phyloP scores from a whole-genome alignment of 192 early-diverging fungal species.

The Entophlyctis luteolus region DNA sequence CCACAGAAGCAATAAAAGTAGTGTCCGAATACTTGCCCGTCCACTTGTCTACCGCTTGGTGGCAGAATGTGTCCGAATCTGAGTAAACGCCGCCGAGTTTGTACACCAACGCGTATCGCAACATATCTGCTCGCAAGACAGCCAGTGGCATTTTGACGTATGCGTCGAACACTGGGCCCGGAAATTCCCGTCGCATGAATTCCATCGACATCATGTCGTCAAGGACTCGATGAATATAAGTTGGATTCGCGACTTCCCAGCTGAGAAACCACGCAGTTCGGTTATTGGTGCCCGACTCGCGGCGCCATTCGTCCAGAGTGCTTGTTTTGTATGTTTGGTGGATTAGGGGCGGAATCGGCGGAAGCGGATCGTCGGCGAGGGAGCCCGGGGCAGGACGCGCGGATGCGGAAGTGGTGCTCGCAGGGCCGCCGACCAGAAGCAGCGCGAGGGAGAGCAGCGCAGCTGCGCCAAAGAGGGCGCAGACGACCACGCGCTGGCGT shows the following conservation, averaged over 20 bases:
- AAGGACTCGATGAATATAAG: not conserved
- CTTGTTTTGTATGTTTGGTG: slow-evolving; percentile 21
- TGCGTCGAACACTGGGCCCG: not conserved
- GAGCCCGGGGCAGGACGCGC: no score
- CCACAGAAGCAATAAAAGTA: slow-evolving; percentile 14
- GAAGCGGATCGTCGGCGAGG: no score
- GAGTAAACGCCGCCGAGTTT: slow-evolving; percentile 16
- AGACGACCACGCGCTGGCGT: no score
- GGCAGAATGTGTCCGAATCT: slow-evolving; percentile 22
- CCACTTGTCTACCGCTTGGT: slow-evolving; percentile 8
- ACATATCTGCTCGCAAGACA: slow-evolving; percentile 15
- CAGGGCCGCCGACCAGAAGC: no score
- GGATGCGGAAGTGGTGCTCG: no score
- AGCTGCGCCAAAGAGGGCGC: no score
- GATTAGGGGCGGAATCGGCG: not conserved
- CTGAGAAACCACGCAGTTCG: slow-evolving; percentile 6
- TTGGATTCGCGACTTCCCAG: not conserved
- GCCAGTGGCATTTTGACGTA: slow-evolving; percentile 12
- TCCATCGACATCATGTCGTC: not conserved
- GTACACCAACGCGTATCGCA: slow-evolving; percentile 26
- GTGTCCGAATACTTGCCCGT: not conserved
- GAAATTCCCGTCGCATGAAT: slow-evolving; percentile 1
- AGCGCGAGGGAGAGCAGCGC: no score
- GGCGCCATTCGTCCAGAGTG: not conserved
- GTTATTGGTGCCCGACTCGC: slow-evolving; percentile 6